Conservation (phyloP, 2,329 filamentous ascomycete genomes). For the Colletotrichum sansevieriae region DNA sequence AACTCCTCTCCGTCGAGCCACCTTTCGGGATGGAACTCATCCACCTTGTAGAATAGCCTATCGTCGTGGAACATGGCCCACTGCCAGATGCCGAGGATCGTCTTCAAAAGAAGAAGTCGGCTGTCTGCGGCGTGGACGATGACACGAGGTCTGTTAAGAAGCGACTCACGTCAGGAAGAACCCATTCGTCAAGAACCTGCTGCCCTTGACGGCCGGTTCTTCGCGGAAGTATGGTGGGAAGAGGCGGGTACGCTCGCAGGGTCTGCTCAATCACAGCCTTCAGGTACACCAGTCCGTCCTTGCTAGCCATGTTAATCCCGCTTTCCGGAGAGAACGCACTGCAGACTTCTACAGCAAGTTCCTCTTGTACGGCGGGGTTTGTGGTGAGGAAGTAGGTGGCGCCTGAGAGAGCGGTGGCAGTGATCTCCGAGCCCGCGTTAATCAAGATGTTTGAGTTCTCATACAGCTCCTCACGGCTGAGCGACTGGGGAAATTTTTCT, state of each 20-base stretch:
- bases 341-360: constrained; percentile 54
- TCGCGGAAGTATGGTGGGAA: constrained; percentile 45
- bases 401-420: constrained; percentile 48
- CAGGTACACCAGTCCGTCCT: constrained; percentile 52
- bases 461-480: constrained; percentile 26
- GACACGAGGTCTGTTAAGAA: background rate
- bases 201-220: constrained; percentile 49
- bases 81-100: constrained; percentile 57
- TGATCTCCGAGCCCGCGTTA: constrained; percentile 51
- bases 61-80: constrained; percentile 58
- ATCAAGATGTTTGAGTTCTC: constrained; percentile 43
- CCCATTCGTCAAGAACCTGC: constrained; percentile 46
- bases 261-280: constrained; percentile 56
- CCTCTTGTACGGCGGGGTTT: constrained; percentile 48
- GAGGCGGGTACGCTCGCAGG: constrained; percentile 55
- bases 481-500: background rate
- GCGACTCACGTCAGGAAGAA: constrained; percentile 48
- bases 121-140: accelerated
- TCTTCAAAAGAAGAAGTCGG: constrained; percentile 46
- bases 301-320: constrained; percentile 51
- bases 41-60: constrained; percentile 58
- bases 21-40: constrained; percentile 57
- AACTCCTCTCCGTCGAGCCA: constrained; percentile 47
- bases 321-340: constrained; percentile 48
- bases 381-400: constrained; percentile 46